Evolutionary conservation across 2,329 filamentous ascomycete species (phyloP), one percentile per base, ranked within the genome.

Genomic region (Aspergillus sp.): DNA sequence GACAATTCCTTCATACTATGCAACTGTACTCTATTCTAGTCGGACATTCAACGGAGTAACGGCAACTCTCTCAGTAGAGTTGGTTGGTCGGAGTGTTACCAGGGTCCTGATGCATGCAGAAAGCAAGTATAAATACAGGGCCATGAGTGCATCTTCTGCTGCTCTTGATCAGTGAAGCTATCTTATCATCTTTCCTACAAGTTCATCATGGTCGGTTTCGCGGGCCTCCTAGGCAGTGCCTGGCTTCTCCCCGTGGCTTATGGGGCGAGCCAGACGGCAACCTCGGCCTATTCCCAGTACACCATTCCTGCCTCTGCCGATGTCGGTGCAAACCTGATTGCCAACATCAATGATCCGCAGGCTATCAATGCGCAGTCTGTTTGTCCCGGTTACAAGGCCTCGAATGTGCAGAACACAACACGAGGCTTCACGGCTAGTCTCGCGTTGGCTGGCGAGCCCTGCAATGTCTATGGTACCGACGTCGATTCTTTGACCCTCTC

Each of bases 381-480:
- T 2, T 93, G 79, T 52, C 78, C 79, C 3, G 79, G 79, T 1
- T 83, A 82, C 58, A 77, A 62, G 42, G 78, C 77, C 2, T 74
- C 69, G 2, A 65, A 73, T 47, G 67, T 82, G 8, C 52, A 70
- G 34, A 61, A 71, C 26, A 72, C 66, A 9, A 52, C 62, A 4
- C 58, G 63, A 46, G 78, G 78, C 4, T 67, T 82, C 40, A 74
- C 68, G 2, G 79, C 78, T 6, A 71, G 66, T 5, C 56, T 82
- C 53, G 67, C 55, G 0, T 59, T 82, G 42, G 77, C 76, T 32
- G 79, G 78, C 3, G 52, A 68, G 19, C 60, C 77, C 28, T 82
- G 88, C 70, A 86, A 91, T 63, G 78, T 81, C 19, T 94, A 91
- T 51, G 88, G 89, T 0, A 84, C 76, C 6, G 89, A 94, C 59